phyloP scores from a whole-genome alignment of 148 eudicot genomes.

The Rhododendron griersonianum region DNA sequence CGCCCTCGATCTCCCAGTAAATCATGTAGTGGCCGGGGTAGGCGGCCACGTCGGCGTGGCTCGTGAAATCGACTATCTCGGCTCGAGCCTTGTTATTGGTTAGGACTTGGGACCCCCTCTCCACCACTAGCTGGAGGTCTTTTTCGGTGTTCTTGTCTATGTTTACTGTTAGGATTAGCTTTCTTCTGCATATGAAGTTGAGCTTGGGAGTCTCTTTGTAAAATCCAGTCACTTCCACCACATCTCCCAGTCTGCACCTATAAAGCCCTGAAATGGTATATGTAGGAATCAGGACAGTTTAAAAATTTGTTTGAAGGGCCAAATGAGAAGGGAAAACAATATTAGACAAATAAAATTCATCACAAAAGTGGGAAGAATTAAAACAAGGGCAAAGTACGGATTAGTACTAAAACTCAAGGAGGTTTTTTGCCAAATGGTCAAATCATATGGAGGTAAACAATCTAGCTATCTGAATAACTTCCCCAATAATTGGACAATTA shows the following conservation, averaged over 20 bases:
- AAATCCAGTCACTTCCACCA: conserved; percentile 67
- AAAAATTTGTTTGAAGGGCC: not conserved
- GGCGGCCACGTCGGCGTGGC: conserved; percentile 49
- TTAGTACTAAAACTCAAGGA: no score
- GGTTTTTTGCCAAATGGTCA: no score
- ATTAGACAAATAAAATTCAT: no score
- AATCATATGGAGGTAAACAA: no score
- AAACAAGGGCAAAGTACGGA: no score
- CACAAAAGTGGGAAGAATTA: not conserved
- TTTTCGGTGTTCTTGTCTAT: conserved; percentile 83
- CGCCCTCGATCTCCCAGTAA: conserved; percentile 77
- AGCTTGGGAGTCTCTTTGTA: conserved; percentile 55
- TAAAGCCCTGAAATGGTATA: conserved; percentile 52
- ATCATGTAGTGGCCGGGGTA: conserved; percentile 72
- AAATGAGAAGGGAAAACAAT: not conserved
- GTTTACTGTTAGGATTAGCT: conserved; percentile 64
- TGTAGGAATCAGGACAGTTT: not conserved
- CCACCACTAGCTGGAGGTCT: conserved; percentile 69
- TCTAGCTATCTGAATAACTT: not conserved
- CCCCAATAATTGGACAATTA: not conserved
- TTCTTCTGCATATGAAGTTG: conserved; percentile 64
- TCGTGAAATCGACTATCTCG: conserved; percentile 74
- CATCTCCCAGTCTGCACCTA: conserved; percentile 72
- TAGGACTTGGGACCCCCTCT: conserved; percentile 46
- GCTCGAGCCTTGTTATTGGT: conserved; percentile 21